Base-by-base conservation (phyloP, 2,329 filamentous ascomycete species). In the Lasiodiplodia sp. region DNA sequence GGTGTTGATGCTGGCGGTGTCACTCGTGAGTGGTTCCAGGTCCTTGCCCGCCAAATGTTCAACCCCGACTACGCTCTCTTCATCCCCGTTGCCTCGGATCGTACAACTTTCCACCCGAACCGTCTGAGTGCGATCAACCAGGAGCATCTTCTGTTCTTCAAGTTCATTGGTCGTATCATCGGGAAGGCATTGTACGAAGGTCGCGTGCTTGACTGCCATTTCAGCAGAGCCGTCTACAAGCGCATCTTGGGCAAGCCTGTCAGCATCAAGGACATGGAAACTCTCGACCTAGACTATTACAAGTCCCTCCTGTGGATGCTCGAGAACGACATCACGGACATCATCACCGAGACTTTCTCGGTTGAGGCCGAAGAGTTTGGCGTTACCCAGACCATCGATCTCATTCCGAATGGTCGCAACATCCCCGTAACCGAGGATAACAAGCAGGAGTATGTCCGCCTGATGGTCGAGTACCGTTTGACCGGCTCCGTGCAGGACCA, bases 241-340 rank as follows among this genome's bases (percentile, higher is more conserved):
- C 92, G 93, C 73, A 97, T 99, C 72, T 88, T 99, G 34, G 93
- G 96, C 78, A 97, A 96, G 79, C 89, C 93, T 3, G 95, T 98
- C 51, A 97, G 94, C 10, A 92, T 99, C 80, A 99, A 99, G 84
- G 96, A 99, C 76, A 98, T 99, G 94, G 96, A 99, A 81, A 97
- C 94, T 25, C 92, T 99, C 70, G 96, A 99, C 79, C 90, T 97
- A 3, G 95, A 99, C 76, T 99, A 99, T 83, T 97, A 98, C 88
- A 99, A 98, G 81, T 98, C 95, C 16, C 87, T 99, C 25, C 89
- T 96, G 70, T 99, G 96, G 96, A 98, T 99, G 90, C 86, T 98
- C 69, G 93, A 97, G 78, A 98, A 99, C 75, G 95, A 99, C 77
- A 99, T 99, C 74, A 97, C 94, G 4, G 96, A 98, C 76, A 94